Evolutionary conservation across 192 early-diverging fungal genomes (phyloP), one percentile per base, ranked within the genome.

Genomic region (Kappamyces sp.): DNA sequence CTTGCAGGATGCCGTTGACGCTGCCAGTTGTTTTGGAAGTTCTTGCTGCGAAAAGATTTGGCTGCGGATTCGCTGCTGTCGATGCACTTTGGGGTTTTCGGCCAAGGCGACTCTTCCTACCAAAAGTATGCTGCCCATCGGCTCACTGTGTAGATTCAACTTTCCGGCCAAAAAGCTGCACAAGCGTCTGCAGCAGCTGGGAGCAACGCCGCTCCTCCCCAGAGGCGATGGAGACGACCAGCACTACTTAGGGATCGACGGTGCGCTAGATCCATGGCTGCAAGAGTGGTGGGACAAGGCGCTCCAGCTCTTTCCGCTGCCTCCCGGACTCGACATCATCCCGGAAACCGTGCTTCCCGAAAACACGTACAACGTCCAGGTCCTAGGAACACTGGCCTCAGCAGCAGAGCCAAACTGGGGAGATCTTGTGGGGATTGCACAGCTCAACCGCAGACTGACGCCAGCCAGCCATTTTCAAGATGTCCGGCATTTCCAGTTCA

Each of bases 171-270:
- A 96, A 66, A 93, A 96, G 60, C 77, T 99, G 49, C 77, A 85
- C 71, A 86, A 89, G 40, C 76, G 96, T 39, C 70, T 97, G 52
- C 58, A 77, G 51, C 89, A 97, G 57, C 75, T 99, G 32, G 96
- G 96, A 15, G 96, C 88, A 2, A 53, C 50, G 39, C 69, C 86
- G 9, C 49, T 99, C 5, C 60, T 85, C 34, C 57, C 63, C 10
- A 74, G 88, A 31, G 93, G 91, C 0, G 90, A 94, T 59, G 93
- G 90, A 34, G 96, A 99, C 63, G 96, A 97, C 73, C 93, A 96
- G 69, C 93, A 99, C 64, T 91, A 91, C 51, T 70, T 94, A 61
- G 96, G 96, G 4, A 41, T 88, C 12, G 95, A 98, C 63, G 91
- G 91, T 32, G 83, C 79, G 35, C 69, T 99, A 55, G 86, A 91